Conservation (phyloP, 2,329 filamentous ascomycete species). For the Ophiostoma pallidulum region DNA sequence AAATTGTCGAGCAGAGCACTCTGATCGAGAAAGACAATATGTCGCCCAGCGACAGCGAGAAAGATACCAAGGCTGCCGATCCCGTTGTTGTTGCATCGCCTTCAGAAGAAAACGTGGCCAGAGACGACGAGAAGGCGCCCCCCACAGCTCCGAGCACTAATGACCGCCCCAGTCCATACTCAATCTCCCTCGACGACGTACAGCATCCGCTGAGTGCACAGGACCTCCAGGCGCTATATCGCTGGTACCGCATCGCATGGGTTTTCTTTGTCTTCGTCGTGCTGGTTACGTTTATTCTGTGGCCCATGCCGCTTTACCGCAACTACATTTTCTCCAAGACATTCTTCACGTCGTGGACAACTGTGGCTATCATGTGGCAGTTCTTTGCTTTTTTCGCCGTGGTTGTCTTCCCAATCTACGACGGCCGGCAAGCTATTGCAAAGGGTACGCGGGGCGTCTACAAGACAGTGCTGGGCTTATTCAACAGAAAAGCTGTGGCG, state of each 20-base stretch:
- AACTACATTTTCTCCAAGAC: conserved; percentile 37
- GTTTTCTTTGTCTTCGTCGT: conserved; percentile 19
- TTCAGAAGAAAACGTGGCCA: too few species aligned
- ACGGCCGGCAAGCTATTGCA: conserved; percentile 24
- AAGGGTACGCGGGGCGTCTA: conserved; percentile 7
- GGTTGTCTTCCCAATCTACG: conserved; percentile 37
- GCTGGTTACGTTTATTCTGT: conserved; percentile 35
- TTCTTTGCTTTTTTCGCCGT: conserved; percentile 37
- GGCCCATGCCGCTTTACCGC: conserved; percentile 41
- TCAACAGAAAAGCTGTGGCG: too few species aligned
- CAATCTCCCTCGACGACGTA: conserved; percentile 29
- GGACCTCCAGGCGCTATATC: conserved; percentile 6
- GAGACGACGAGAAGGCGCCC: background rate
- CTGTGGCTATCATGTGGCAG: conserved; percentile 37
- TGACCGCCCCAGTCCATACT: too few species aligned
- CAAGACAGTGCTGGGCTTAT: background rate
- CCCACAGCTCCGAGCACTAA: background rate
- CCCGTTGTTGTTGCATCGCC: background rate
- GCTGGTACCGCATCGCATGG: conserved; percentile 13
- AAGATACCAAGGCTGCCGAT: background rate
- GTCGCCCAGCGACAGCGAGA: conserved; percentile 1
- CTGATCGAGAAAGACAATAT: conserved; percentile 11
- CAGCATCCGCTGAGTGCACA: conserved; percentile 19
- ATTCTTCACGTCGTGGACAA: conserved; percentile 37
- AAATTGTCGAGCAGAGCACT: conserved; percentile 32